Percentiles rank a stretch among this genome's conserved stretches.
Evolutionary conservation across 169 alveolate genomes (phyloP).

Genomic region (Perkinsus marinus): DNA sequence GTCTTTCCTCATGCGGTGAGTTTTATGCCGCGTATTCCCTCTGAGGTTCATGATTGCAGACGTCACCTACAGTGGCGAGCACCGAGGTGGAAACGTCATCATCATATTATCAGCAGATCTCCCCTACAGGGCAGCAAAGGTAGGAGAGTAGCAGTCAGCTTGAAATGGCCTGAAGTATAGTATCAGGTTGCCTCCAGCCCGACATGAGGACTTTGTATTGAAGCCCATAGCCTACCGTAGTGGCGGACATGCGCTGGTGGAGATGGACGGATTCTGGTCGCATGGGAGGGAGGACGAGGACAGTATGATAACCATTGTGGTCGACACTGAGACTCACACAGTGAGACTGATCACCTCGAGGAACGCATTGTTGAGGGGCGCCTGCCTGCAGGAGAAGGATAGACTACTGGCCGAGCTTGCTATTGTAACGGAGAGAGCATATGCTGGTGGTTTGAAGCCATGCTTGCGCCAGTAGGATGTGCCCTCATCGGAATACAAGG

Average conservation of each 20-base stretch:
- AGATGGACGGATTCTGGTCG: not conserved
- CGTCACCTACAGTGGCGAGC: not conserved
- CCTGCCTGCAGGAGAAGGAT: not conserved
- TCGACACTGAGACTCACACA: not conserved
- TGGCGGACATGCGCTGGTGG: not conserved
- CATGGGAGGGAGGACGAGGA: not conserved
- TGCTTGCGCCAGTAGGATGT: not conserved
- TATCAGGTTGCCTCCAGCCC: no score
- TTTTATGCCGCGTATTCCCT: no score
- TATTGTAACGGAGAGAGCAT: not conserved
- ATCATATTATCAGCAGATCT: not conserved
- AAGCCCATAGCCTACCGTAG: not conserved
- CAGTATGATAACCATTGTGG: not conserved
- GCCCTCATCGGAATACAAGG: no score
- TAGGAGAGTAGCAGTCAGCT: no score
- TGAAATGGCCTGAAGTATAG: no score
- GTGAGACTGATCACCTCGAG: not conserved
- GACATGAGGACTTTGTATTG: not conserved
- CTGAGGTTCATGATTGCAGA: not conserved
- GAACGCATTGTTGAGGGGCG: not conserved
- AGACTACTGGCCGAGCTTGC: not conserved
- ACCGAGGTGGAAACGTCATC: not conserved
- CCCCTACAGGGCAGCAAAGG: not conserved
- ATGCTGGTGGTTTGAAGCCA: not conserved
- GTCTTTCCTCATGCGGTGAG: no score